Evolutionary conservation across 192 early-diverging fungal species (phyloP), one percentile per base, ranked within the genome.

Genomic region (Funneliformis mosseae): DNA sequence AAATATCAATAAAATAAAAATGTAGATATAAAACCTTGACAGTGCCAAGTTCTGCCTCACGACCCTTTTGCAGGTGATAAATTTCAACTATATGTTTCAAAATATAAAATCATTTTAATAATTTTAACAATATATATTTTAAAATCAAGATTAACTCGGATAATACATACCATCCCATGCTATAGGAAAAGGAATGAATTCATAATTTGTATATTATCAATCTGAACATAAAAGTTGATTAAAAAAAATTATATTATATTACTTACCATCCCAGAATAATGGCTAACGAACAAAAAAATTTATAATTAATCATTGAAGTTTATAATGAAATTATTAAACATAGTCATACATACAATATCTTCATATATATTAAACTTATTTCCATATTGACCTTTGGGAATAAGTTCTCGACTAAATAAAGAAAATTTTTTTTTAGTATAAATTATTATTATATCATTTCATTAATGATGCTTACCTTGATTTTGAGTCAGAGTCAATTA

Each of bases 41-140:
- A 0, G 83, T 79, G 0, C 95, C 92, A 18, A 88, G 85, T 27
- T 74, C 81, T 4, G 91, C 90, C 63, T 91, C 90, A 41, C 83
- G 83, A n/a, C 88, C 89, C 82, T 96, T 99, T 81, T 98, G 95
- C 28, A 96, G 85, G 83, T 96, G 96, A 85, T 98, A 99, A 27
- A 98, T 92, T 82, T 99, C 97, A 38, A 98, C 94, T 79, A 71
- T 59, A 76, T 92, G 85, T 84, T 28, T 64, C 73, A 11, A 70
- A 8, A 42, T n/a, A n/a, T n/a, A n/a, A 23, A 27, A 64, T 5
- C 5, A 0, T n/a, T n/a, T 42, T 23, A 16, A 12, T 42, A 45
- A 60, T 16, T 76, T 23, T 41, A 33, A 62, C 8, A 12, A 61
- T 39, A 62, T 23, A 38, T 12, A 21, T 0, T 42, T 61, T 41